phyloP scores from a whole-genome alignment of 257 asterid species.

The Fraxinus excelsior region DNA sequence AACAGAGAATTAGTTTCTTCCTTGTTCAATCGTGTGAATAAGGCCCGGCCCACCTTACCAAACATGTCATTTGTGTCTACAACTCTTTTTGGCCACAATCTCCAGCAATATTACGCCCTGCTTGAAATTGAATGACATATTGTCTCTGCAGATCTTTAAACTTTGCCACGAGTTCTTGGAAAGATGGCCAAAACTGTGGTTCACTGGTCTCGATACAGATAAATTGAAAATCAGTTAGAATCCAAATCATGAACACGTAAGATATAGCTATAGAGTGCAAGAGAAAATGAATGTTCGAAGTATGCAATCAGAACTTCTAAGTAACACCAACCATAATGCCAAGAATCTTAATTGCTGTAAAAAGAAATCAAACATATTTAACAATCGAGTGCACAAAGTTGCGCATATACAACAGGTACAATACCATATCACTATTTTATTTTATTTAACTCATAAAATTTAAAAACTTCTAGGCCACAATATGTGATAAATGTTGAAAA shows the following conservation, averaged over 20 bases:
- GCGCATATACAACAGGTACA: not conserved
- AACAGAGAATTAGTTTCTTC: not conserved
- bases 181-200: constrained; percentile 67
- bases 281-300: not conserved
- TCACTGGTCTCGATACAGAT: constrained; percentile 48
- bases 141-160: constrained; percentile 67
- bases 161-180: constrained; percentile 74
- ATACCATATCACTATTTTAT: too few relatives aligned
- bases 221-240: constrained; percentile 5
- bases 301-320: not conserved
- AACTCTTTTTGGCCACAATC: constrained; percentile 48
- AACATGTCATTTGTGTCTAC: constrained; percentile 28
- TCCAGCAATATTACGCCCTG: constrained; percentile 47
- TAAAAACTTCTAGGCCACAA: too few relatives aligned
- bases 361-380: not conserved
- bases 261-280: not conserved
- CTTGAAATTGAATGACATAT: constrained; percentile 55
- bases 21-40: not conserved
- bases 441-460: too few relatives aligned
- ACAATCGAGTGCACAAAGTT: not conserved
- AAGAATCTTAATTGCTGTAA: not conserved
- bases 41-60: not conserved
- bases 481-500: too few relatives aligned
- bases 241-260: not conserved
- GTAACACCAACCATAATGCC: not conserved